Base-by-base conservation (phyloP, 495 filamentous ascomycete genomes). In the Podospora australis region DNA sequence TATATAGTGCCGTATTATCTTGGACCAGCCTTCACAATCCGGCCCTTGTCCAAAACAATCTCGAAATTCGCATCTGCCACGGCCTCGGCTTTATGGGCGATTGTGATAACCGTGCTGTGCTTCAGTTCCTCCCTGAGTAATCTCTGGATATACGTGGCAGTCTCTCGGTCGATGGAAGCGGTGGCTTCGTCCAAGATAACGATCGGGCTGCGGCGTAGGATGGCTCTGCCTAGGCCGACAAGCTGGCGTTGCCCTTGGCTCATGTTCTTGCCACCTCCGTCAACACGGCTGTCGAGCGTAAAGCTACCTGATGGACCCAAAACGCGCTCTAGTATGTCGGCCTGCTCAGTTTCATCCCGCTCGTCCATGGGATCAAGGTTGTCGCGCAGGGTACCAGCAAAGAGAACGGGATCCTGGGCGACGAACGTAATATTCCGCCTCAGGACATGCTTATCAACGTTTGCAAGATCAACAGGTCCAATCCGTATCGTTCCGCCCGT, bases 21-120 rank as follows among this genome's bases (percentile, higher is more conserved):
- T 35, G 57, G 50, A 3, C 62, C 59, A 20, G 62, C 56, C 41
- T 52, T 46, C 0, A 77, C 51, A 4, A 79, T 69, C 24, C 70
- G 66, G 17, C 87, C 87, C 40, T 79, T 75, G 13, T 84, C 84
- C 46, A 95, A 61, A 34, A 83, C 77, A 19, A 92, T 68, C 59
- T 81, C 87, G 49, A 77, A 86, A 55, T 86, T 78, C 14, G 87
- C 87, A 57, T 84, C 78, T 63, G 76, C 77, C n/a, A 90, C 85
- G 19, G 86, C 86, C 61, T 90, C 87, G 20, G 87, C 58, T 35
- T 86, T 80, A 74, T 95, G 88, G 34, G 88, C 88, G 66, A 95
- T 89, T 3, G 86, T 90, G 40, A 95, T 82, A 11, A 95, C 87
- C 2, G 88, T 95, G 52, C 85, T 90, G 29, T 82, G 70, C 39